Evolutionary conservation across 208 protist genomes (phyloP).

Genomic region (Leishmania major): DNA sequence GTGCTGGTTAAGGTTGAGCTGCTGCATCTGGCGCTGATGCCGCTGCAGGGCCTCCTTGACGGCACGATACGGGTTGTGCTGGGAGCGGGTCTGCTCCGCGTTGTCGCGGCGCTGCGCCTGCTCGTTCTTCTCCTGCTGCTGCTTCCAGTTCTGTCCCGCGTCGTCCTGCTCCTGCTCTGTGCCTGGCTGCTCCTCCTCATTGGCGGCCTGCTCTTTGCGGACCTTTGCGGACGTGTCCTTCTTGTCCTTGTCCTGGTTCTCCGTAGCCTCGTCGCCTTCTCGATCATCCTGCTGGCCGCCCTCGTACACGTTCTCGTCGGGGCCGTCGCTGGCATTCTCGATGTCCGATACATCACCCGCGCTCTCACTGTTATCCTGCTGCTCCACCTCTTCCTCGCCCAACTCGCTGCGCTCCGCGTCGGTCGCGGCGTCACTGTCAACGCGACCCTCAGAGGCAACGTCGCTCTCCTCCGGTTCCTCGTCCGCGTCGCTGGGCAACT

Average conservation of each 20-base stretch:
- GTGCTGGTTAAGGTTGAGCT: slow-evolving; percentile 79
- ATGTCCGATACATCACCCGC: slow-evolving; percentile 38
- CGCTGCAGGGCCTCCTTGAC: slow-evolving; percentile 90
- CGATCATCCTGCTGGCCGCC: slow-evolving; percentile 87
- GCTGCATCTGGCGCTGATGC: slow-evolving; percentile 76
- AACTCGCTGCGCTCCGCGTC: slow-evolving; percentile 39
- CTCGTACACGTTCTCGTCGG: slow-evolving; percentile 81
- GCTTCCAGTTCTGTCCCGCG: slow-evolving; percentile 81
- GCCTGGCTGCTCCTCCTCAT: slow-evolving; percentile 77
- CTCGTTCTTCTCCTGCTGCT: slow-evolving; percentile 77
- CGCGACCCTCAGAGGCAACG: slow-evolving; percentile 43
- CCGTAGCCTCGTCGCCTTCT: slow-evolving; percentile 72
- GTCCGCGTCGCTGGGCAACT: slow-evolving; percentile 36
- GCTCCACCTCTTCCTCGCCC: slow-evolving; percentile 46
- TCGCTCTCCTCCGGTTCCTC: slow-evolving; percentile 42
- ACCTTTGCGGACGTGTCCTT: slow-evolving; percentile 45
- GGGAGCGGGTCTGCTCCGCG: slow-evolving; percentile 69
- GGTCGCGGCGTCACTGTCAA: slow-evolving; percentile 41
- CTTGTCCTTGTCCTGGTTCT: slow-evolving; percentile 65
- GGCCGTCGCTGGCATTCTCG: slow-evolving; percentile 50
- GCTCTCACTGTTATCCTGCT: slow-evolving; percentile 31
- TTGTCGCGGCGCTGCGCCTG: slow-evolving; percentile 73
- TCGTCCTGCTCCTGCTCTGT: slow-evolving; percentile 85
- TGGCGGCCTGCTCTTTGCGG: slow-evolving; percentile 55
- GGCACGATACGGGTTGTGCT: slow-evolving; percentile 82